These are phyloP conservation scores for Pyrenochaeta sp. DNA, from an alignment of 2,329 filamentous ascomycete species.

Conservation along the genomic window DNA sequence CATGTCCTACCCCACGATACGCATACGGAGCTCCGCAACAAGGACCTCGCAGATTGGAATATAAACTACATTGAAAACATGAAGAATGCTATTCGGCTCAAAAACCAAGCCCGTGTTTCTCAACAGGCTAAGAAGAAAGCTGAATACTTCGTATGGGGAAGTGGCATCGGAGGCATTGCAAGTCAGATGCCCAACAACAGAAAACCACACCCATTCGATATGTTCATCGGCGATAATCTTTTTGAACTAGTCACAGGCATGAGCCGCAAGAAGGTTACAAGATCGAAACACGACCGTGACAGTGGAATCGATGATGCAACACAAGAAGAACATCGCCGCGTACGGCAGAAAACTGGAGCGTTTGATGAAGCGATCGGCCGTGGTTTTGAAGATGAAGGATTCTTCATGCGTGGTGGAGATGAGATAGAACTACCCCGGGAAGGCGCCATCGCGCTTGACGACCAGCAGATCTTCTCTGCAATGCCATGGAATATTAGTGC, in stretches of 20 bases:
- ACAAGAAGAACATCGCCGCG: constrained; percentile 42
- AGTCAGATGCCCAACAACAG: constrained; percentile 30
- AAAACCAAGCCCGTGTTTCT: constrained; percentile 52
- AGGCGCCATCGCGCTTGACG: constrained; percentile 70
- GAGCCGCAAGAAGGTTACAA: constrained; percentile 30
- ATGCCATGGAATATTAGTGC: constrained; percentile 74
- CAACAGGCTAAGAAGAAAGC: constrained; percentile 69
- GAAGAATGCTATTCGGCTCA: constrained; percentile 56
- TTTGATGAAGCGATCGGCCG: constrained; percentile 46
- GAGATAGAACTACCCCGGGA: constrained; percentile 76
- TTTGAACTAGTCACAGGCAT: constrained; percentile 58
- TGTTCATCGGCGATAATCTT: constrained; percentile 66
- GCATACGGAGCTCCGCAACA: constrained; percentile 62
- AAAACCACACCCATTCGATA: constrained; percentile 60
- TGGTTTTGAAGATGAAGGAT: constrained; percentile 45
- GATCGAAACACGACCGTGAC: constrained; percentile 46
- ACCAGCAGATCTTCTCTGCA: constrained; percentile 70
- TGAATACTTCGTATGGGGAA: constrained; percentile 66
- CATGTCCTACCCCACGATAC: constrained; percentile 59
- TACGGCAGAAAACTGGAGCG: constrained; percentile 42
- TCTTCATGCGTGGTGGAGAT: constrained; percentile 40
- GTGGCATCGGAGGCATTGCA: constrained; percentile 63
- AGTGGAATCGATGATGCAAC: constrained; percentile 46
- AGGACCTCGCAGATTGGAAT: constrained; percentile 66
- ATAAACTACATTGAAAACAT: constrained; percentile 69